Evolutionary conservation across 805 yeast genomes (phyloP).

Genomic region (Starmerella bombicola): DNA sequence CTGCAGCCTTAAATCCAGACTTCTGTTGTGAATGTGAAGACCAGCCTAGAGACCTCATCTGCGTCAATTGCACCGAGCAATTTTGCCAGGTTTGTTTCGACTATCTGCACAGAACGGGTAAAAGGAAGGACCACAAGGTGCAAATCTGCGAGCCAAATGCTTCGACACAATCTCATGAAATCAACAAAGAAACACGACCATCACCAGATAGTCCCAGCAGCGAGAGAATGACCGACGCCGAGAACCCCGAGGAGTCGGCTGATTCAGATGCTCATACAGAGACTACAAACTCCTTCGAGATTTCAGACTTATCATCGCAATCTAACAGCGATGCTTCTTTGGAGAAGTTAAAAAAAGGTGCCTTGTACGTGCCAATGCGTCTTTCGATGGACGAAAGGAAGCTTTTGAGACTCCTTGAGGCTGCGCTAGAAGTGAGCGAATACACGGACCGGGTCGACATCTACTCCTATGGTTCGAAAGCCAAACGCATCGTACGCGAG

Average conservation of each 20-base stretch:
- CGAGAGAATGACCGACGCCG: not conserved
- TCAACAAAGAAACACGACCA: not conserved
- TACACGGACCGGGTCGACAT: conserved; percentile 72
- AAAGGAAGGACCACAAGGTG: conserved; percentile 24
- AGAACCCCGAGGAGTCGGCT: not conserved
- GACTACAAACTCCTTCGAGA: conserved; percentile 1
- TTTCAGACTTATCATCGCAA: not conserved
- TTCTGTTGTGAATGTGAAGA: conserved; percentile 62
- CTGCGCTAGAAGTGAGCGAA: conserved; percentile 66
- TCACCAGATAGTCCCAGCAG: no score
- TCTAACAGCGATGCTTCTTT: not conserved
- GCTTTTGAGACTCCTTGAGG: conserved; percentile 51
- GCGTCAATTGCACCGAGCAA: conserved; percentile 50
- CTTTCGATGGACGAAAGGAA: conserved; percentile 58
- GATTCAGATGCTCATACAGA: conserved; percentile 15
- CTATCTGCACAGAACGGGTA: conserved; percentile 57
- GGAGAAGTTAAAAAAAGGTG: conserved; percentile 28
- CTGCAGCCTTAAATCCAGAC: conserved; percentile 14
- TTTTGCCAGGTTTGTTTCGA: conserved; percentile 61
- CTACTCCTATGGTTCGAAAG: conserved; percentile 49
- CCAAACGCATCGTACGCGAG: conserved; percentile 60
- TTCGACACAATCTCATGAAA: conserved; percentile 3
- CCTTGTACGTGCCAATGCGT: conserved; percentile 53
- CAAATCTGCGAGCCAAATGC: conserved; percentile 13
- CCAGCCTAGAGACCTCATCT: conserved; percentile 53